These are phyloP conservation scores for Corynascus novoguineensis DNA, from an alignment of 495 filamentous ascomycete genomes.

Conservation along the genomic window DNA sequence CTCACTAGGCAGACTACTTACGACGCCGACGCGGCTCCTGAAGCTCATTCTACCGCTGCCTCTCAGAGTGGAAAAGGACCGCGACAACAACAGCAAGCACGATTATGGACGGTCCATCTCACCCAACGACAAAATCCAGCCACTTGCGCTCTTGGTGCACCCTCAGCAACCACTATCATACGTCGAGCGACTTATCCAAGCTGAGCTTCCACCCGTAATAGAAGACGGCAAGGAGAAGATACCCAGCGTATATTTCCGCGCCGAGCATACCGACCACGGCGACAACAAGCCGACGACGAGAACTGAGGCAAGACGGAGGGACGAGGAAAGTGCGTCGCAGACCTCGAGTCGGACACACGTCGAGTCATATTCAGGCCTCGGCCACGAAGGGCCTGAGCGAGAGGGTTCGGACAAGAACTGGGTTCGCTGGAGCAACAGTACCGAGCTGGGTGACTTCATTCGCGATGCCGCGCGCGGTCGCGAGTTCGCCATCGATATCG, in stretches of 20 bases:
- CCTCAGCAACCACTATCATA: conserved; percentile 91
- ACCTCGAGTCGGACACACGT: conserved; percentile 33
- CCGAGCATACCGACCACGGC: conserved; percentile 64
- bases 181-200: conserved; percentile 83
- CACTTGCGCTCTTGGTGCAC: conserved; percentile 82
- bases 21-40: conserved; percentile 81
- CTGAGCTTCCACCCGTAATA: conserved; percentile 71
- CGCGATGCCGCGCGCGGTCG: conserved; percentile 77
- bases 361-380: conserved; percentile 56
- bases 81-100: conserved; percentile 41
- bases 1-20: conserved; percentile 89
- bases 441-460: conserved; percentile 93
- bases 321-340: conserved; percentile 7
- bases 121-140: conserved; percentile 61
- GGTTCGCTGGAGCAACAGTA: conserved; percentile 85
- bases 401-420: conserved; percentile 48
- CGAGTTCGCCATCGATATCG: conserved; percentile 81
- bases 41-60: conserved; percentile 83
- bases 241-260: conserved; percentile 72
- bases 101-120: conserved; percentile 38
- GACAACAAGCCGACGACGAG: conserved; percentile 35
- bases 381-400: conserved; percentile 44
- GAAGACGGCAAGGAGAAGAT: conserved; percentile 57
- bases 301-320: conserved; percentile 25
- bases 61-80: conserved; percentile 49